Evolutionary conservation across 2,329 filamentous ascomycete genomes (phyloP), one percentile per base, ranked within the genome.

Genomic region (Diplodia scrobiculata): DNA sequence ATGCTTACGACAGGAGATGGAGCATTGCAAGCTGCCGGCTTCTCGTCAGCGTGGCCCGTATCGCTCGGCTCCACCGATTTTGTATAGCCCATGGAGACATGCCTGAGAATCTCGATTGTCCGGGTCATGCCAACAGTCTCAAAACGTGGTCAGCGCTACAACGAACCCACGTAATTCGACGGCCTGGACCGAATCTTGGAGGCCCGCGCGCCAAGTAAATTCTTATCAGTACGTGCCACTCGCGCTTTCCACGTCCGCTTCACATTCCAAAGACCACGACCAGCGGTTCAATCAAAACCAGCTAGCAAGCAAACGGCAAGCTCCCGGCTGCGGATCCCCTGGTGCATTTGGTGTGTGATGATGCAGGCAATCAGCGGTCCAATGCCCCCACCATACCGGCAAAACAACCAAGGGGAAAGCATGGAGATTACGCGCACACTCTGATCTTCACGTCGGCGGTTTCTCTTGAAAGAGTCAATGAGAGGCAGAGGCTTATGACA

Each of bases 191-290:
- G 25, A 25, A 32, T 32, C 14, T 38, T 21, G n/a, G 6, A 21
- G 34, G 19, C 10, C 10, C 9, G 34, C n/a, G 13, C 36, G 41
- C 55, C 58, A 62, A 51, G 58, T 17, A 25, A 25, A 3, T 1
- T 5, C 58, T 62, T 62, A 62, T 62, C 58, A 50, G 58, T 5
- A n/a, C 53, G 36, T 19, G 6, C 53, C 53, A 58, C 53, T n/a
- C 53, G n/a, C 53, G 36, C 34, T 11, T 41, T 29, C 29, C 36
- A 14, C 6, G 3, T 17, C n/a, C 38, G 38, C 54, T 29, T 25
- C 21, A 32, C 0, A 36, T 36, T 21, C 54, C 25, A 19, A 59
- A 19, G 36, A 47, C 25, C 17, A 59, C 53, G 5, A 29, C 14
- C 19, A 17, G 54, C 14, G 45, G n/a, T 38, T 29, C 58, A 50